Evolutionary conservation across 768 basidiomycete species (phyloP).

Genomic region (Tubosaeta brunneosetosa): DNA sequence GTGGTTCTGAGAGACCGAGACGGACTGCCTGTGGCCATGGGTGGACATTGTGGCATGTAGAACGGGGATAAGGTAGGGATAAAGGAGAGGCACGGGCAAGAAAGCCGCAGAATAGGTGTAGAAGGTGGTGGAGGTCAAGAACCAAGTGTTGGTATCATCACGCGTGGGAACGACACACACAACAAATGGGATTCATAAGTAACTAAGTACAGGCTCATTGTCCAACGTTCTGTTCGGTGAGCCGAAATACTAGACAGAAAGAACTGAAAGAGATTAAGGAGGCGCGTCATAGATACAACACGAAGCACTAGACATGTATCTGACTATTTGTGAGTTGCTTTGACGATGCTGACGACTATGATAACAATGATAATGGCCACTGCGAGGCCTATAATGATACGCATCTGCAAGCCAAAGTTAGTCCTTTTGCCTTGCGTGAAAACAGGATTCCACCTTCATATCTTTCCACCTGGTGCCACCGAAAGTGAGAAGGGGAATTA

Average conservation of each 20-base stretch:
- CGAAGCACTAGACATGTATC: conserved; percentile 9
- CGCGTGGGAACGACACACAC: conserved; percentile 24
- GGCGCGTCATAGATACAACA: conserved; percentile 44
- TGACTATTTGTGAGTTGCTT: conserved; percentile 58
- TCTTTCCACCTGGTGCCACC: conserved; percentile 80
- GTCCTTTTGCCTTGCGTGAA: conserved; percentile 4
- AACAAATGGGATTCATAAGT: conserved; percentile 16
- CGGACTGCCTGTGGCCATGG: conserved; percentile 57
- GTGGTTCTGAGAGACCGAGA: conserved; percentile 66
- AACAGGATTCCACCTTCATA: conserved; percentile 66
- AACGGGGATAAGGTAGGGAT: conserved; percentile 22
- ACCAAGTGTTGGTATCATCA: conserved; percentile 8
- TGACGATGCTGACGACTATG: conserved; percentile 93
- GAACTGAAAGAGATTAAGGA: conserved; percentile 26
- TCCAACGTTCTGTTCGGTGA: conserved; percentile 12
- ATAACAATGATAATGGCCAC: conserved; percentile 90
- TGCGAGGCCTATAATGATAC: conserved; percentile 90
- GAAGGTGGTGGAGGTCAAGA: conserved; percentile 11
- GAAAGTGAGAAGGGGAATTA: conserved; percentile 4
- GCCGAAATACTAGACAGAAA: conserved; percentile 17
- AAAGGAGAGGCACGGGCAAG: conserved; percentile 36
- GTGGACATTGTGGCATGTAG: conserved; percentile 41
- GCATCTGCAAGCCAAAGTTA: conserved; percentile 58
- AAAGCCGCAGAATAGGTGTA: conserved; percentile 25
- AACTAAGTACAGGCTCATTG: conserved; percentile 13